Evolutionary conservation across 345 rosid species (phyloP), one percentile per base, ranked within the genome.

Genomic region (Viola odorata): DNA sequence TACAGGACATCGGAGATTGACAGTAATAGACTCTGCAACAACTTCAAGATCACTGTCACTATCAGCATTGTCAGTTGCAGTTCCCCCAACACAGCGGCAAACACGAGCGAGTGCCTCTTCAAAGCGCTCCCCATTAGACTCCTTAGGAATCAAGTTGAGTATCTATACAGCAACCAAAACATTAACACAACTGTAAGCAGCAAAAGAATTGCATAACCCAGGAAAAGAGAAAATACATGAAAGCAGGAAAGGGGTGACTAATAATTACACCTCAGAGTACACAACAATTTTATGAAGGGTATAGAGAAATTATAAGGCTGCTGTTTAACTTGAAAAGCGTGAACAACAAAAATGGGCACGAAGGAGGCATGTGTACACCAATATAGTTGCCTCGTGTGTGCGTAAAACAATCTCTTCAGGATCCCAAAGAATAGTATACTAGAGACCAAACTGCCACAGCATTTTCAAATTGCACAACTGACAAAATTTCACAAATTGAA

Each of bases 11-110:
- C 99, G 95, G 8, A 94, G 89, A 74, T 80, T 88, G 77, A 90
- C 85, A 67, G 69, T 63, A 61, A 94, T 69, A 66, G 78, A 81
- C 60, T 94, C 99, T 41, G 97, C 97, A 73, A 94, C 97, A 69
- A 94, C 97, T 86, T 94, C 97, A 67, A 91, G 66, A 64, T 94
- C 99, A 77, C 99, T 94, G 71, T 90, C 99, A 66, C 99, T 88
- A 53, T 86, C 97, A 14, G 86, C 95, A 81, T 83, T 76, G 60
- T 91, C 96, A 9, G 86, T 73, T 60, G 83, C 81, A 69, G 76
- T 75, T 63, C 94, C 94, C 63, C 97, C 96, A 74, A 88, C 73
- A 59, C 99, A 90, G 56, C 99, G 92, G 38, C 91, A 76, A 54
- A 94, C 92, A 41, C 99, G 97, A 65, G 85, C 82, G 57, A 90